These are phyloP conservation scores for Lithocarpus polystachyus DNA, from an alignment of 306 rosid genomes.

Conservation along the genomic window DNA sequence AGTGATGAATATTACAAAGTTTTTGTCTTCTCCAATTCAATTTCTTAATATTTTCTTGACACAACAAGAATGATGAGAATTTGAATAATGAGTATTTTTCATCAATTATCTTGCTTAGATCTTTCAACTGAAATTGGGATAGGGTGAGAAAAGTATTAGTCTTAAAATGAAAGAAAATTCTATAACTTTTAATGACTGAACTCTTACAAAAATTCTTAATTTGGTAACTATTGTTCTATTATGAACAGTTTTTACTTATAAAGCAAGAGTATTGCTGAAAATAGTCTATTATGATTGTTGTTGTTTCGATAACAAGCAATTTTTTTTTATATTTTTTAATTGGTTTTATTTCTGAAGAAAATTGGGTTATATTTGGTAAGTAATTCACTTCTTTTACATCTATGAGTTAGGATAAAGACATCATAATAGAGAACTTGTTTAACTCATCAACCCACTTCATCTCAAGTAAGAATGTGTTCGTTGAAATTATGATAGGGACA, in stretches of 20 bases:
- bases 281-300: too few species aligned
- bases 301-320: too few species aligned
- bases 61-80: neutral
- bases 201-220: neutral
- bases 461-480: too few species aligned
- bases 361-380: too few species aligned
- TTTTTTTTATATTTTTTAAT: too few species aligned
- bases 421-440: too few species aligned
- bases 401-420: too few species aligned
- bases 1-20: neutral
- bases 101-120: neutral
- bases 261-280: neutral
- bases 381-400: too few species aligned
- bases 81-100: neutral
- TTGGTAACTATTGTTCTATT: neutral
- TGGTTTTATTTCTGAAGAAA: too few species aligned
- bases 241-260: neutral
- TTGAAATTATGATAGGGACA: too few species aligned
- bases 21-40: neutral
- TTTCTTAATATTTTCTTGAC: neutral
- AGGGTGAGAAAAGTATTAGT: too few species aligned
- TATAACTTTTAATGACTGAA: neutral
- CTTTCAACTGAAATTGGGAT: neutral
- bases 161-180: neutral
- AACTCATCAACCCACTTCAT: too few species aligned